A percentile compares a stretch with the other conserved stretches of the same genome.
Evolutionary conservation across 768 basidiomycete genomes (phyloP).

Genomic region (Lactarius tabidus): DNA sequence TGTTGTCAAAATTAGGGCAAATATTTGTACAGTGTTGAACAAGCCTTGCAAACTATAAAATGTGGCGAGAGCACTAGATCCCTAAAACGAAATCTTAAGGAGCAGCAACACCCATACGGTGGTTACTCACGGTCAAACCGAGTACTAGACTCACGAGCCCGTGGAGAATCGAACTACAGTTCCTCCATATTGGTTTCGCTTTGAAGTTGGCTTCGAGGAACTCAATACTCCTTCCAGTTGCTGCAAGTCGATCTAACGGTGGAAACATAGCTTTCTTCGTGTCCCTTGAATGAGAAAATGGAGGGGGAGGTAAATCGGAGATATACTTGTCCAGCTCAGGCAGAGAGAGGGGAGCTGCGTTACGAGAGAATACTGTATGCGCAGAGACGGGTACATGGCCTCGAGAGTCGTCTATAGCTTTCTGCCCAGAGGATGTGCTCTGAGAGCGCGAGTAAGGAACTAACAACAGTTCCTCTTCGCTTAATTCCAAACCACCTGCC

Average conservation of each 20-base stretch:
- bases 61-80: slow-evolving; percentile 62
- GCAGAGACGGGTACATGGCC: slow-evolving; percentile 21
- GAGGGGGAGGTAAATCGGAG: slow-evolving; percentile 14
- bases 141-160: slow-evolving; percentile 44
- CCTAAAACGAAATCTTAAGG: slow-evolving; percentile 37
- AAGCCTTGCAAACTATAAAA: slow-evolving; percentile 71
- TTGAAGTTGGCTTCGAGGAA: slow-evolving; percentile 56
- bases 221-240: slow-evolving; percentile 47
- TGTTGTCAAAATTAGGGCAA: slow-evolving; percentile 64
- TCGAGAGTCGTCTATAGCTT: not conserved
- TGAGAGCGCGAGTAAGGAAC: slow-evolving; percentile 15
- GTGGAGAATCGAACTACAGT: slow-evolving; percentile 50
- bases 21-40: slow-evolving; percentile 64
- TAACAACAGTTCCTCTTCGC: slow-evolving; percentile 15
- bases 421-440: not conserved
- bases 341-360: slow-evolving; percentile 20
- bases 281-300: slow-evolving; percentile 13
- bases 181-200: slow-evolving; percentile 49
- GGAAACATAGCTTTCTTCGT: slow-evolving; percentile 46
- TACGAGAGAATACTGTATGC: slow-evolving; percentile 15
- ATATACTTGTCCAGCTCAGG: slow-evolving; percentile 25
- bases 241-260: slow-evolving; percentile 55
- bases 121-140: slow-evolving; percentile 48
- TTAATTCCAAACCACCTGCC: not conserved
- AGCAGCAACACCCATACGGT: not conserved